Base-by-base conservation (phyloP, 2,329 filamentous ascomycete genomes). In the Lasiodiplodia hormozganensis region DNA sequence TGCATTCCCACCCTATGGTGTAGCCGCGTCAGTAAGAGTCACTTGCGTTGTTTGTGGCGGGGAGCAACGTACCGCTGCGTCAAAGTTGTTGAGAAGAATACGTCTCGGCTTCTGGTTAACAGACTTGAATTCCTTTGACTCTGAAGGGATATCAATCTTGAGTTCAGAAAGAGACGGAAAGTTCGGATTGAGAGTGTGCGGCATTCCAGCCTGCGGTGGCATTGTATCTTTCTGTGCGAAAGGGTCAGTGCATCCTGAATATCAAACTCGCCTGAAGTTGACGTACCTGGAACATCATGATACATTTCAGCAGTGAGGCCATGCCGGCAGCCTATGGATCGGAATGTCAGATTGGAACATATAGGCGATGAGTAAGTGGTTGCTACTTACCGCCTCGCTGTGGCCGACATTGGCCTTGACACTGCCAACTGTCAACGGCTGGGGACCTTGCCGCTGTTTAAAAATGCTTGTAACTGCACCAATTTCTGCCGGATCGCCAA, bases 401-500 rank as follows among this genome's bases (percentile, higher is more conserved):
- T 86, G 85, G 51, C 85, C 85, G 71, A 86, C 83, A 71, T 86
- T 86, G 62, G 85, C 84, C 74, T 86, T 86, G 78, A 86, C 84
- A 36, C 84, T 83, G 71, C 85, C 85, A 18, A 86, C 77, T 71
- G 85, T 79, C 8, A 86, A 80, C 28, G 83, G 80, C 76, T 86
- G 77, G 40, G 85, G 82, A 49, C 82, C 80, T 71, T 84, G 78
- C 65, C 82, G 81, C 23, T 86, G 85, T 54, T 87, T 88, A 72
- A 90, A 91, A 21, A 86, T 83, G 62, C 86, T 84, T 23, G 89
- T 88, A 60, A 96, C 91, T 0, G 90, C 93, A 0, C 88, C 84
- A 90, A 95, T 94, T 77, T 97, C 94, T 4, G 88, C 91, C 8
- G 88, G 89, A 75, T 97, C 93, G 70, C 92, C 93, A 40, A 91